A percentile compares a stretch with the other conserved stretches of the same genome.
Evolutionary conservation across 352 stramenopile species (phyloP).

Genomic region (Phytopythium aichiense): DNA sequence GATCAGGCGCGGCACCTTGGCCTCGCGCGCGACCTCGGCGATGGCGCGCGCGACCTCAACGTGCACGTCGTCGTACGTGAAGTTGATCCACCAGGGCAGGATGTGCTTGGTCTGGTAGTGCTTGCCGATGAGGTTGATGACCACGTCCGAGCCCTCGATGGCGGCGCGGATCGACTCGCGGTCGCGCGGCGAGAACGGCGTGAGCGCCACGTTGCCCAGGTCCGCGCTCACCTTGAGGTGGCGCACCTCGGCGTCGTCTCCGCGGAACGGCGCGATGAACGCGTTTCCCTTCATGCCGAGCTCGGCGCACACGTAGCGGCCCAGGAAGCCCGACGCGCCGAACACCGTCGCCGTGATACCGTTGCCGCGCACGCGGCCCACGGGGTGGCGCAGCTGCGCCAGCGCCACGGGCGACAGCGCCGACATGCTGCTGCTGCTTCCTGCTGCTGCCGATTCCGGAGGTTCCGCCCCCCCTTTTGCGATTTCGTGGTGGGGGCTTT

Average conservation of each 20-base stretch:
- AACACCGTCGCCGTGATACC: constrained; percentile 95
- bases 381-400: constrained; percentile 70
- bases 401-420: constrained; percentile 74
- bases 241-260: constrained; percentile 91
- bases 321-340: constrained; percentile 93
- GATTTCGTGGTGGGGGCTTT: constrained; percentile 8
- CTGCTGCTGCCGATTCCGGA: neutral
- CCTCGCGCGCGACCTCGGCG: constrained; percentile 75
- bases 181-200: constrained; percentile 88
- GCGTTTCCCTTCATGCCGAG: constrained; percentile 77
- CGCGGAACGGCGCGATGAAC: constrained; percentile 89
- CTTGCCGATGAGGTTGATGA: constrained; percentile 98
- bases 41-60: constrained; percentile 89
- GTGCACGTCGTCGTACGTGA: constrained; percentile 95
- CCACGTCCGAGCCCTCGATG: constrained; percentile 91
- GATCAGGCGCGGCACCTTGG: constrained; percentile 71
- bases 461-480: neutral
- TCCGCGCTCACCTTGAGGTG: constrained; percentile 94
- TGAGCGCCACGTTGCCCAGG: constrained; percentile 84
- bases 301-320: constrained; percentile 93
- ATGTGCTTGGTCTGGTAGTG: constrained; percentile 97
- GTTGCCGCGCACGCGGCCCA: constrained; percentile 63
- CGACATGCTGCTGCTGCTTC: constrained; percentile 51
- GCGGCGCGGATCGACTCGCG: constrained; percentile 90
- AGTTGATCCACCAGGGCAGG: constrained; percentile 93